Evolutionary conservation across 768 basidiomycete species (phyloP).

Genomic region (Trametes elegans): DNA sequence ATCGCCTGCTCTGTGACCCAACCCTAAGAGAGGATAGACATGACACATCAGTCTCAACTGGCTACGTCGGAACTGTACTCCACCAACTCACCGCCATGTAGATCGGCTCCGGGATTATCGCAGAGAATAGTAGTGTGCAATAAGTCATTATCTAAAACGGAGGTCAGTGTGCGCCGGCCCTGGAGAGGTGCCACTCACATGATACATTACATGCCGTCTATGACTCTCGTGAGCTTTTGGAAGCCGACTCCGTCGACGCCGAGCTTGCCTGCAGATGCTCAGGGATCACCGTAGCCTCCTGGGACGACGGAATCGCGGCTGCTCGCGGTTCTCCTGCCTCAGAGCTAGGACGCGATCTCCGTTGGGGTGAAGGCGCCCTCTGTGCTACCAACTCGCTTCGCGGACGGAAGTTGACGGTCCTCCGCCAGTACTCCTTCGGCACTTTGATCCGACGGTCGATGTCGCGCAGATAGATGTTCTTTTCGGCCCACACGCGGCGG

Average conservation of each 20-base stretch:
- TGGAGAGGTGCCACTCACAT: neutral
- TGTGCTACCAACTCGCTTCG: conserved; percentile 5
- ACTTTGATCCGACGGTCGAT: conserved; percentile 34
- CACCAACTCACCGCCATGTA: conserved; percentile 1
- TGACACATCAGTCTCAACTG: neutral
- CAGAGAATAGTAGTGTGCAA: conserved; percentile 13
- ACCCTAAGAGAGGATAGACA: too few species aligned
- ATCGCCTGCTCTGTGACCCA: conserved; percentile 2
- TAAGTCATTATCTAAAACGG: conserved; percentile 6
- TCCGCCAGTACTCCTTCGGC: conserved; percentile 45
- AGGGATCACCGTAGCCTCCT: neutral
- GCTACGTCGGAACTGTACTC: too few species aligned
- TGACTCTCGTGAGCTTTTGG: neutral
- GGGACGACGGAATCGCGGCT: neutral
- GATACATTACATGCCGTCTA: conserved; percentile 13
- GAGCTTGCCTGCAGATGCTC: neutral
- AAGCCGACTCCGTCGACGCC: neutral
- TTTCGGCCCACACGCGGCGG: conserved; percentile 67
- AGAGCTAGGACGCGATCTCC: too few species aligned
- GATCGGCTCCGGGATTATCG: conserved; percentile 2
- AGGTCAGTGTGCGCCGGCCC: neutral
- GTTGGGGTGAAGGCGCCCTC: neutral
- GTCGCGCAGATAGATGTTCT: conserved; percentile 52
- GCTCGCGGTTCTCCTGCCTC: neutral
- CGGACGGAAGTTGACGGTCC: conserved; percentile 45